Evolutionary conservation across 169 alveolate species (phyloP).

Genomic region (Plasmodium ovale): DNA sequence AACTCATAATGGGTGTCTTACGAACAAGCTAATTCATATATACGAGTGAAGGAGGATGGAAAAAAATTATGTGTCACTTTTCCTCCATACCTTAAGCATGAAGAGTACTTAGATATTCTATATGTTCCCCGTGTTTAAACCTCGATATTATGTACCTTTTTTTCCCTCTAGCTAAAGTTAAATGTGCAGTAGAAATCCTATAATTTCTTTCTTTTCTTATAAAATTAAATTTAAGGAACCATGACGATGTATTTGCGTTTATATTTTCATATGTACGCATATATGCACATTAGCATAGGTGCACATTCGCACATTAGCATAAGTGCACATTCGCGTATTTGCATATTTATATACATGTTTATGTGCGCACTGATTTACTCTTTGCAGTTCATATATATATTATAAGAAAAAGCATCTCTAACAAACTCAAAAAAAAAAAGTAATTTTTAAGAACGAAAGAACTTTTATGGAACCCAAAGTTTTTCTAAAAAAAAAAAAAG

Average conservation of each 20-base stretch:
- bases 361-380: neutral
- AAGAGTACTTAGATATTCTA: neutral
- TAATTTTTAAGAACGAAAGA: neutral
- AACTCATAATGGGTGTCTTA: no score
- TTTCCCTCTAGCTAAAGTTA: neutral
- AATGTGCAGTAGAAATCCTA: neutral
- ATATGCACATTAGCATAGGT: no score
- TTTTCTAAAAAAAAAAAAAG: neutral
- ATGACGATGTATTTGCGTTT: neutral
- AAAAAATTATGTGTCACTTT: neutral
- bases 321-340: no score
- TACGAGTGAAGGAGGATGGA: neutral
- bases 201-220: neutral
- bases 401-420: neutral
- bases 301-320: neutral
- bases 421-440: neutral
- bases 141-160: neutral
- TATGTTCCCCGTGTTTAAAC: neutral
- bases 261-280: no score
- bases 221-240: conserved; percentile 7
- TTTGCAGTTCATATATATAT: neutral
- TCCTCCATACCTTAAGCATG: neutral
- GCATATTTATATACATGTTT: conserved; percentile 1
- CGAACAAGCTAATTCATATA: neutral
- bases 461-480: neutral